phyloP scores from a whole-genome alignment of 2,329 filamentous ascomycete genomes.

The Stachybotrys chartarum region DNA sequence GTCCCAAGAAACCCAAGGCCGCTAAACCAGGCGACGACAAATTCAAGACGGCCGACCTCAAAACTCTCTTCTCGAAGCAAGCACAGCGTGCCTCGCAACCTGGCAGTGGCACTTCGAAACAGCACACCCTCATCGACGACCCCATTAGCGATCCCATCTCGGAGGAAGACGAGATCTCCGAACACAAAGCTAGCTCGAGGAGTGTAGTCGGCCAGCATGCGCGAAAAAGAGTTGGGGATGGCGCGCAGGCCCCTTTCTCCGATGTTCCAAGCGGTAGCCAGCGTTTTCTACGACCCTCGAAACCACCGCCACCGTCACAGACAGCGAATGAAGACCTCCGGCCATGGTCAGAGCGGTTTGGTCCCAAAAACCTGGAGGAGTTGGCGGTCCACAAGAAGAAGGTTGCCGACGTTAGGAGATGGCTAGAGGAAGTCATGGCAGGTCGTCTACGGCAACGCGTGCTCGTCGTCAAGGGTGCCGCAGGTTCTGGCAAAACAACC shows the following conservation, averaged over 20 bases:
- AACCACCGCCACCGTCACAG: slow-evolving; percentile 11
- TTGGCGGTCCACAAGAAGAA: slow-evolving; percentile 94
- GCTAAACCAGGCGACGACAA: slow-evolving; percentile 38
- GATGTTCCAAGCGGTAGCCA: slow-evolving; percentile 33
- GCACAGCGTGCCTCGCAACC: slow-evolving; percentile 38
- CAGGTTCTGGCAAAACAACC: slow-evolving; percentile 88
- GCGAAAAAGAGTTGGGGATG: slow-evolving; percentile 42
- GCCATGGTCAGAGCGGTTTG: slow-evolving; percentile 85
- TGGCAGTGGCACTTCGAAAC: slow-evolving; percentile 19
- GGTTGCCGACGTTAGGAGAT: slow-evolving; percentile 74
- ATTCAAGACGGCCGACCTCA: slow-evolving; percentile 48
- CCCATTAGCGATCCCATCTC: slow-evolving; percentile 51
- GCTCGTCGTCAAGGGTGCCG: slow-evolving; percentile 80
- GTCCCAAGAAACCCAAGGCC: slow-evolving; percentile 31
- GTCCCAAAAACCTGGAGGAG: slow-evolving; percentile 68
- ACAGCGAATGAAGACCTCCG: slow-evolving; percentile 46
- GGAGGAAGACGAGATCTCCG: slow-evolving; percentile 50
- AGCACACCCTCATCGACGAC: slow-evolving; percentile 32
- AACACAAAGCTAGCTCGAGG: slow-evolving; percentile 39
- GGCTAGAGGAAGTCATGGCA: slow-evolving; percentile 68
- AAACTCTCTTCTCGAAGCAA: slow-evolving; percentile 55
- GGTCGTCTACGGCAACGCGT: slow-evolving; percentile 63
- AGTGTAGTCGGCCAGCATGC: slow-evolving; percentile 52
- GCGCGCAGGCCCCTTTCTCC: slow-evolving; percentile 12
- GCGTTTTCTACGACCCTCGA: slow-evolving; percentile 40